Conservation (phyloP, 139 green algal genomes). For the Tetraselmis striata region DNA sequence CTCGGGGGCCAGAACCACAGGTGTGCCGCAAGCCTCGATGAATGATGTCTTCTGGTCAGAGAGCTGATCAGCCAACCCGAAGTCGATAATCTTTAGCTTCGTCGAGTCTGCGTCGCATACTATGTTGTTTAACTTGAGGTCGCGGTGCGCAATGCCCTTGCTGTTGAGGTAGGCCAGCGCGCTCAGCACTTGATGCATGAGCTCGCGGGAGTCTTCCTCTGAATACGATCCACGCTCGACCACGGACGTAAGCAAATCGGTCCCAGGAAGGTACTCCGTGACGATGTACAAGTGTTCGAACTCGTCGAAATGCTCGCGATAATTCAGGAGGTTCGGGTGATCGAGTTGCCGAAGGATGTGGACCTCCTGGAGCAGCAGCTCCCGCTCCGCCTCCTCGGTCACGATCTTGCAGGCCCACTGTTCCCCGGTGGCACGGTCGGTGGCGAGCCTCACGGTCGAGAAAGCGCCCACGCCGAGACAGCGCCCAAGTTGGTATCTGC, state of each 20-base stretch:
- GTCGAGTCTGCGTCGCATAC: background rate
- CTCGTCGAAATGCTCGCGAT: background rate
- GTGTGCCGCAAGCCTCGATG: background rate
- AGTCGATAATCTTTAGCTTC: background rate
- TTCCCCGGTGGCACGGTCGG: background rate
- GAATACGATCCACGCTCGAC: background rate
- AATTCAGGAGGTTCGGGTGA: background rate
- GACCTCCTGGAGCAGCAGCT: background rate
- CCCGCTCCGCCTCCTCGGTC: background rate
- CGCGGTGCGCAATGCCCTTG: background rate
- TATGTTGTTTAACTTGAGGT: background rate
- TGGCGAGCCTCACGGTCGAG: background rate
- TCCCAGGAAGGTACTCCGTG: background rate
- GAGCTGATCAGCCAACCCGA: background rate
- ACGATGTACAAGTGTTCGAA: background rate
- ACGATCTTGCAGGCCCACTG: background rate
- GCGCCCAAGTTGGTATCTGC: background rate
- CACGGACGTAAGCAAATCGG: background rate
- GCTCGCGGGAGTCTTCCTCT: background rate
- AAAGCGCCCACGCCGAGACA: background rate
- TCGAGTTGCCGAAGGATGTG: background rate
- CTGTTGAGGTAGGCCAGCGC: background rate
- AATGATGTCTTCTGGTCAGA: background rate
- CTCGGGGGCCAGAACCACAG: background rate
- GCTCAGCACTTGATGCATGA: background rate